phyloP scores from a whole-genome alignment of 2,329 filamentous ascomycete species.

The Orbilia blumenaviensis region DNA sequence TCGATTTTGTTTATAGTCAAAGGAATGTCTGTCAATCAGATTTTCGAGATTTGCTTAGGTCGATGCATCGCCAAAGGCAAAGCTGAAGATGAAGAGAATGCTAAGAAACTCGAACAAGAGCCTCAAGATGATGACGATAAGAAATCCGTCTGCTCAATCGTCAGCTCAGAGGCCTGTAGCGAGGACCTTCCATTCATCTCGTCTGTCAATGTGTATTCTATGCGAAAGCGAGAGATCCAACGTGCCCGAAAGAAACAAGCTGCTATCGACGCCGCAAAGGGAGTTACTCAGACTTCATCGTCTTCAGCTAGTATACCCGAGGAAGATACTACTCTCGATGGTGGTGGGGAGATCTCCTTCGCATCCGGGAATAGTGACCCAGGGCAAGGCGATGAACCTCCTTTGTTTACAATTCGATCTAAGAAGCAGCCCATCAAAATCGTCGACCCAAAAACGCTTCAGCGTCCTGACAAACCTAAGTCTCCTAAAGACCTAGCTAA shows the following conservation, averaged over 20 bases:
- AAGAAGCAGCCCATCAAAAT: slow-evolving; percentile 49
- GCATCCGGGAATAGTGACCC: slow-evolving; percentile 50
- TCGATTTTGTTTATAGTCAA: slow-evolving; percentile 14
- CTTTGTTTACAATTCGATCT: slow-evolving; percentile 46
- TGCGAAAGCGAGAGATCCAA: slow-evolving; percentile 29
- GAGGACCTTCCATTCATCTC: slow-evolving; percentile 48
- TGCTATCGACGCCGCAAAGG: slow-evolving; percentile 12
- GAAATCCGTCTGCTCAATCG: slow-evolving; percentile 4
- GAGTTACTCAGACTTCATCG: not conserved
- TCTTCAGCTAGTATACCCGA: slow-evolving; percentile 1
- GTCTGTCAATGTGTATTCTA: slow-evolving; percentile 28
- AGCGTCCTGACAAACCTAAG: slow-evolving; percentile 44
- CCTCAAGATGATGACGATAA: slow-evolving; percentile 13
- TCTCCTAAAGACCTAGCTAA: slow-evolving; percentile 51
- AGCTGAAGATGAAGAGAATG: not conserved
- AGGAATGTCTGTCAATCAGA: slow-evolving; percentile 35
- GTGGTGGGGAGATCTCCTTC: slow-evolving; percentile 33
- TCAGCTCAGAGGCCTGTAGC: slow-evolving; percentile 39
- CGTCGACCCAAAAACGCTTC: slow-evolving; percentile 40
- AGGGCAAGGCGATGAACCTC: slow-evolving; percentile 27
- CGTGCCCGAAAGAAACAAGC: not conserved
- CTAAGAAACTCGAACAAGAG: not conserved
- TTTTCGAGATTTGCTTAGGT: slow-evolving; percentile 30
- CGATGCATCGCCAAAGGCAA: slow-evolving; percentile 11
- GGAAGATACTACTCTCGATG: not conserved